Percentiles rank a stretch among this genome's conserved stretches.
Conservation (phyloP, 2,329 filamentous ascomycete species). For the Aotearoamyces nothofagi region DNA sequence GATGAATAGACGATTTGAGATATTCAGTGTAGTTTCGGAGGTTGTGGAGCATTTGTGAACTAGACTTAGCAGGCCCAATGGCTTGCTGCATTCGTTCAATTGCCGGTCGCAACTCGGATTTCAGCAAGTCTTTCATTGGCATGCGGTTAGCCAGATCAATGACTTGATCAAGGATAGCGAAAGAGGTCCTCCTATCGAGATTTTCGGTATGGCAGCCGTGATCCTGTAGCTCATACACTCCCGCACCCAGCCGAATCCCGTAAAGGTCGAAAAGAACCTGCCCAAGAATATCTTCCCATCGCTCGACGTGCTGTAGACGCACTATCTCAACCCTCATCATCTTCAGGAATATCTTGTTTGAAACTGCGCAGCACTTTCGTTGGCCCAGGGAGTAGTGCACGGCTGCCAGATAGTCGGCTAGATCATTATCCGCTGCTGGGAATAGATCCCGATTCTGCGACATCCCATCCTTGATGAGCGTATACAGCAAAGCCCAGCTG, state of each 20-base stretch:
- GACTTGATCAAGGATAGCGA: slow-evolving; percentile 71
- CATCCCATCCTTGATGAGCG: slow-evolving; percentile 61
- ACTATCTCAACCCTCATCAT: slow-evolving; percentile 79
- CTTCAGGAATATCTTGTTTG: slow-evolving; percentile 78
- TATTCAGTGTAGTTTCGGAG: slow-evolving; percentile 68
- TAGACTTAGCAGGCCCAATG: slow-evolving; percentile 64
- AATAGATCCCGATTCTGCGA: slow-evolving; percentile 50
- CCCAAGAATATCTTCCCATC: slow-evolving; percentile 74
- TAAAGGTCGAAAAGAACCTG: slow-evolving; percentile 77
- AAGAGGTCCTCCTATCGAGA: slow-evolving; percentile 65
- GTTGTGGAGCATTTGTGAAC: slow-evolving; percentile 74
- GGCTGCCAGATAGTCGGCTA: slow-evolving; percentile 65
- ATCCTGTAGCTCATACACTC: slow-evolving; percentile 52
- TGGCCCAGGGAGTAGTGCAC: slow-evolving; percentile 76
- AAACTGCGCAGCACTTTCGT: slow-evolving; percentile 70
- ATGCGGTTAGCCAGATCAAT: slow-evolving; percentile 68
- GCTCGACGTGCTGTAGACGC: slow-evolving; percentile 58
- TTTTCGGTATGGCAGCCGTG: slow-evolving; percentile 67
- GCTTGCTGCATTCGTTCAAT: slow-evolving; percentile 90
- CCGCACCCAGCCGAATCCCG: slow-evolving; percentile 60
- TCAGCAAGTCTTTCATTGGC: slow-evolving; percentile 80
- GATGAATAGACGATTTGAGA: slow-evolving; percentile 72
- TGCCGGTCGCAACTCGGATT: slow-evolving; percentile 76
- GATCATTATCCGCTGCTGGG: slow-evolving; percentile 50
- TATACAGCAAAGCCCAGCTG: slow-evolving; percentile 78